A percentile compares a stretch with the other conserved stretches of the same genome.
These are phyloP conservation scores for Aspergillus bombycis DNA, from an alignment of 2,329 filamentous ascomycete species.

Conservation along the genomic window DNA sequence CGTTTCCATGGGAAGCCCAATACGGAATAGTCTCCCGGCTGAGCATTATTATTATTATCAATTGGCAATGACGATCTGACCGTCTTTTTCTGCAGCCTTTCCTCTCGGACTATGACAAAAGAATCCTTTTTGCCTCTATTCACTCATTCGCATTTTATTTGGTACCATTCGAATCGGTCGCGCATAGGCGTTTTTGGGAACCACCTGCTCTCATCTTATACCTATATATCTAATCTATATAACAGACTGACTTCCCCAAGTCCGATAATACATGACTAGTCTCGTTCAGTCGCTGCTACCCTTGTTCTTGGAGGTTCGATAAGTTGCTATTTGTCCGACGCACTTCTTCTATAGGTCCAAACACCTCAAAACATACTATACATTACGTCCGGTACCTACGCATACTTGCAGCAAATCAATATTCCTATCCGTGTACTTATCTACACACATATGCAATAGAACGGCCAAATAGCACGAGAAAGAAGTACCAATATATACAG, in stretches of 20 bases:
- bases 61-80: background rate
- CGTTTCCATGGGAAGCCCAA: background rate
- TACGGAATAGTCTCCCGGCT: background rate
- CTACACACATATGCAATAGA: background rate
- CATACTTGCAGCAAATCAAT: conserved; percentile 2
- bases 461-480: background rate
- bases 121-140: background rate
- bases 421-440: background rate
- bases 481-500: conserved; percentile 5
- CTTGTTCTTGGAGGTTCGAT: background rate
- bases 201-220: background rate
- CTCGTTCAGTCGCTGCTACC: background rate
- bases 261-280: background rate
- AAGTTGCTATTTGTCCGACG: background rate
- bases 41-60: background rate
- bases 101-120: background rate
- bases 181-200: background rate
- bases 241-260: background rate
- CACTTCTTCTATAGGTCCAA: background rate
- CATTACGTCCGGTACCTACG: background rate
- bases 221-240: background rate
- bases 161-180: background rate
- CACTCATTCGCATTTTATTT: background rate
- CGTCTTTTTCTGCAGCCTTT: conserved; percentile 8
- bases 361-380: background rate